Evolutionary conservation across 257 asterid species (phyloP), one percentile per base, ranked within the genome.

Genomic region (Nicotiana otophora): DNA sequence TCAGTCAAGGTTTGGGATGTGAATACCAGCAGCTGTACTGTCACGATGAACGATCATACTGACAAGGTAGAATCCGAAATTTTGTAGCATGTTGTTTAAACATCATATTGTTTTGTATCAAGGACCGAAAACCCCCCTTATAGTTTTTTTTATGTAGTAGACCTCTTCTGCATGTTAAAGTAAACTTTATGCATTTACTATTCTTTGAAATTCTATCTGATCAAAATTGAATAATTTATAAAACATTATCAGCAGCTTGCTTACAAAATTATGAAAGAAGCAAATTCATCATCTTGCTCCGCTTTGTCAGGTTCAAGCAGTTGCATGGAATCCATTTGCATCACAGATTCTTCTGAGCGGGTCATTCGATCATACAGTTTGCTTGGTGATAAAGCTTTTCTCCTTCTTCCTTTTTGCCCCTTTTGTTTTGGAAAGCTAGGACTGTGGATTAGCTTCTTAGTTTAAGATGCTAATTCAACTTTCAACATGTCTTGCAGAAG

Each of bases 321-420:
- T 96, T 81, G 98, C 99, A 9, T 94, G 98, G 97, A 94, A 91
- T 90, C 91, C 81, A 79, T 84, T 85, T 84, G 86, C 86, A 12
- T 97, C 95, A 8, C 89, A 92, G 84, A 96, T 93, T 89, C 97
- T 96, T 84, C 97, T 96, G 28, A 92, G 97, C 85, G 98, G 99
- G 68, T 96, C 99, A 46, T 93, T 96, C 58, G 98, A 96, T 87
- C 93, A 83, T 74, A 82, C 95, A 26, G 92, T 93, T 42, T 92
- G 90, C 77, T 86, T 94, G 97, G 98, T 94, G 86, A 66, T 10
- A 61, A 51, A 26, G 14, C 55, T 60, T 48, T 28, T 66, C 57
- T 57, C 58, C 78, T 26, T 17, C 26, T 10, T 16, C 53, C 12
- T 28, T 70, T 72, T 33, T 83, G 67, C 66, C 31, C 36, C 12